A percentile compares a stretch with the other conserved stretches of the same genome.
Conservation (phyloP, 2,329 filamentous ascomycete genomes). For the Colletotrichum horii region DNA sequence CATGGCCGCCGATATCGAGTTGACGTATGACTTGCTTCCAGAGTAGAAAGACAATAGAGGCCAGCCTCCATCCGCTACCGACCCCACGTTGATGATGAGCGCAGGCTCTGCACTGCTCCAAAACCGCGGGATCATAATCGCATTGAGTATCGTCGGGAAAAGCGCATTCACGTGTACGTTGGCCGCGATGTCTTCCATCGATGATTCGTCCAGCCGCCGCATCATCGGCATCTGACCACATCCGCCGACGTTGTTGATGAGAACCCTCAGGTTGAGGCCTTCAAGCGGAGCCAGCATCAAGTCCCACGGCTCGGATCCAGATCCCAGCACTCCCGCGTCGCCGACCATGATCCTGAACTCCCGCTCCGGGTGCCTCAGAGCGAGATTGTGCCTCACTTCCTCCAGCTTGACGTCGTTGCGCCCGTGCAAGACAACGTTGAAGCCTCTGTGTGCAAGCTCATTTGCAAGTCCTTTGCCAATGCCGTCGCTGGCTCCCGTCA, state of each 20-base stretch:
- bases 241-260: conserved; percentile 27
- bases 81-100: conserved; percentile 19
- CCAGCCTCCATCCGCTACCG: conserved; percentile 5
- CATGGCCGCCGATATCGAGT: conserved; percentile 1
- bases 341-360: conserved; percentile 46
- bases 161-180: conserved; percentile 14
- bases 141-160: conserved; percentile 13
- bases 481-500: conserved; percentile 60
- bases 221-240: not conserved
- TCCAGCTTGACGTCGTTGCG: conserved; percentile 54
- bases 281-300: conserved; percentile 15
- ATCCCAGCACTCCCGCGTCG: conserved; percentile 39
- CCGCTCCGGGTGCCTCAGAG: conserved; percentile 39
- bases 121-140: conserved; percentile 3
- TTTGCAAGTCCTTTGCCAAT: conserved; percentile 57
- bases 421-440: conserved; percentile 65
- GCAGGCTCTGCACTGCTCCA: not conserved
- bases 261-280: conserved; percentile 23
- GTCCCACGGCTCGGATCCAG: not conserved
- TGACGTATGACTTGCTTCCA: conserved; percentile 14
- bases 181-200: not conserved
- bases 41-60: conserved; percentile 13
- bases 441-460: conserved; percentile 55
- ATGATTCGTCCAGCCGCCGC: conserved; percentile 2
- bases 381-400: conserved; percentile 42